A percentile compares a stretch with the other conserved stretches of the same genome.
Evolutionary conservation across 1,284 basidiomycete species (phyloP).

Genomic region (Cutaneotrichosporon mucoides): DNA sequence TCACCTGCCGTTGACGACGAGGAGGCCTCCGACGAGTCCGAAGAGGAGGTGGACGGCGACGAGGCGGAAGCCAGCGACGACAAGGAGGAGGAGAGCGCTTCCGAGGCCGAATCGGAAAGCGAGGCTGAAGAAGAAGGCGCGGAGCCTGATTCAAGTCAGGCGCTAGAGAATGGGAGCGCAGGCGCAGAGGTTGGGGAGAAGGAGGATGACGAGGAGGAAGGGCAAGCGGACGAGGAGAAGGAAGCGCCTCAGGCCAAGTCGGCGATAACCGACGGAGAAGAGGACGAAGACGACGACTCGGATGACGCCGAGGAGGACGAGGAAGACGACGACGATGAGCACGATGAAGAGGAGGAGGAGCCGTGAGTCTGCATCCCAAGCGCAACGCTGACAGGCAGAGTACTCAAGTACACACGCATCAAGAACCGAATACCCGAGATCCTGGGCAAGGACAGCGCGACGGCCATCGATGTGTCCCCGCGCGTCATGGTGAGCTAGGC

Average conservation of each 20-base stretch:
- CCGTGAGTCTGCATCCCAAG: slow-evolving; percentile 28
- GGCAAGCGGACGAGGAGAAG: slow-evolving; percentile 2
- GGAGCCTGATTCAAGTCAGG: background rate
- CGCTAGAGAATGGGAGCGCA: background rate
- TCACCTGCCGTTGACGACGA: background rate
- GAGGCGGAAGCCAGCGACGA: background rate
- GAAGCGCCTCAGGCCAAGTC: slow-evolving; percentile 22
- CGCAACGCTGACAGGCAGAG: slow-evolving; percentile 31
- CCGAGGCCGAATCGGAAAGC: background rate
- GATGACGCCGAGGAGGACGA: slow-evolving; percentile 17
- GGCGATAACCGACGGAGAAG: slow-evolving; percentile 27
- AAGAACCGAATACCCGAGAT: slow-evolving; percentile 70
- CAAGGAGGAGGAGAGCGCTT: background rate
- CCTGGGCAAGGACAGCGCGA: slow-evolving; percentile 83
- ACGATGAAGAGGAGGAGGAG: slow-evolving; percentile 46
- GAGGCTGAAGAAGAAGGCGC: slow-evolving; percentile 45
- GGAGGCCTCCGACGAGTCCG: background rate
- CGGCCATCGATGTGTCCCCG: slow-evolving; percentile 71
- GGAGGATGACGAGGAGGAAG: slow-evolving; percentile 44
- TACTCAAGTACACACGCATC: slow-evolving; percentile 84
- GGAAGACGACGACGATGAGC: slow-evolving; percentile 24
- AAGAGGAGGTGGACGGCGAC: background rate
- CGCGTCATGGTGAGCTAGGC: slow-evolving; percentile 61
- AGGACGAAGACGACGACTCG: background rate
- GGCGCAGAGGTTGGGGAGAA: background rate